Conservation (phyloP, 371 early-diverging fungal species). For the Encephalitozoon hellem region DNA sequence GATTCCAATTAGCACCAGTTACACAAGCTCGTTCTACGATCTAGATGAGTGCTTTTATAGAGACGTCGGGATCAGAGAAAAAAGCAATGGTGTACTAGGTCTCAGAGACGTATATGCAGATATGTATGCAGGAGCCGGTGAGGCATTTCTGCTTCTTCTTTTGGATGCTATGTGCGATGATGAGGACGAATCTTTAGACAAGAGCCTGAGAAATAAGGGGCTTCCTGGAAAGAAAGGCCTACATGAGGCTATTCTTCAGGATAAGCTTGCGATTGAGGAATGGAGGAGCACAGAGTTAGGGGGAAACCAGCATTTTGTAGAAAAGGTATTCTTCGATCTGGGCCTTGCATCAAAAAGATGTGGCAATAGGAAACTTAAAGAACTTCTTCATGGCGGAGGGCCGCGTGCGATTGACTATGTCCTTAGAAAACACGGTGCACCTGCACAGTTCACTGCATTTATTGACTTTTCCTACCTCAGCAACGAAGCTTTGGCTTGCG, state of each 20-base stretch:
- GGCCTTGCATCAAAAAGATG: neutral
- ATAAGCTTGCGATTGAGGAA: neutral
- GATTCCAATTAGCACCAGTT: slow-evolving; percentile 4
- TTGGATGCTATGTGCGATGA: neutral
- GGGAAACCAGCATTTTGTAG: neutral
- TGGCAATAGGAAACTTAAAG: neutral
- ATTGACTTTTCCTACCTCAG: neutral
- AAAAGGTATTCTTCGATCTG: slow-evolving; percentile 21
- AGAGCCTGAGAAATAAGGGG: neutral
- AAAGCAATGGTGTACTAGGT: neutral
- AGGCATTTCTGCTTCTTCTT: neutral
- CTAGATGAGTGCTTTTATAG: slow-evolving; percentile 8
- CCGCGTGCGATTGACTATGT: neutral
- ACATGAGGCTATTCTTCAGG: neutral
- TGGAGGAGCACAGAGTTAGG: neutral
- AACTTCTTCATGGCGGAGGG: neutral
- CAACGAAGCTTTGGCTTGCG: neutral
- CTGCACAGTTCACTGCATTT: neutral
- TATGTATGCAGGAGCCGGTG: neutral
- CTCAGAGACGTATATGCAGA: slow-evolving; percentile 5
- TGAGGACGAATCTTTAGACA: neutral
- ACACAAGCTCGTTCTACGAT: slow-evolving; percentile 15
- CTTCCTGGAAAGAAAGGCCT: neutral
- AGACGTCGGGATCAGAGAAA: neutral
- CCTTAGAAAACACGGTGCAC: neutral